Conservation (phyloP, 805 yeast species). For the Debaryomyces castellii region DNA sequence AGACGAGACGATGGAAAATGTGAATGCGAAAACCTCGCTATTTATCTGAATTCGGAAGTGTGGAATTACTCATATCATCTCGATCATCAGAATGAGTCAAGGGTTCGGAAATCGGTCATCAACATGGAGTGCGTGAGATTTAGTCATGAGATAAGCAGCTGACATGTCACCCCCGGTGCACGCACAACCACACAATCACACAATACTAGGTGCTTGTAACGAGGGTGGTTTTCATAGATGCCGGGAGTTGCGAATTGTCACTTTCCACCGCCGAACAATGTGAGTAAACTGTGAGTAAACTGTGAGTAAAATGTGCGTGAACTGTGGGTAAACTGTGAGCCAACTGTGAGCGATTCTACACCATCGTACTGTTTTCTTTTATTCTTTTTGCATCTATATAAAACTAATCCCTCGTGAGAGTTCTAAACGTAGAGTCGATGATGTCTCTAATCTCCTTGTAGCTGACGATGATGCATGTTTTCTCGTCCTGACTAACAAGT, state of each 20-base stretch:
- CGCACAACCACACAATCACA: not conserved
- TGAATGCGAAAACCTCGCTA: not conserved
- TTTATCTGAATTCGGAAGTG: not conserved
- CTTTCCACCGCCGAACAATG: too few species aligned
- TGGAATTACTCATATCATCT: not conserved
- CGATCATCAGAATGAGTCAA: slow-evolving; percentile 1
- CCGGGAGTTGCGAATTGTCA: too few species aligned
- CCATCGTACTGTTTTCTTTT: not conserved
- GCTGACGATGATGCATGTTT: slow-evolving; percentile 78
- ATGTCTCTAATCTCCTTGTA: slow-evolving; percentile 78
- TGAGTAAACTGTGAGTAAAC: too few species aligned
- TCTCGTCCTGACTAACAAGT: slow-evolving; percentile 81
- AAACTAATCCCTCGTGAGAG: slow-evolving; percentile 24
- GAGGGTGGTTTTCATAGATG: not conserved
- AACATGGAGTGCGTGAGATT: not conserved
- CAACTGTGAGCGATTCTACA: not conserved
- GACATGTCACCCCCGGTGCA: not conserved
- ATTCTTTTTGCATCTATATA: not conserved
- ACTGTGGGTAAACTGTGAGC: too few species aligned
- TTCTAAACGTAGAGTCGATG: slow-evolving; percentile 67
- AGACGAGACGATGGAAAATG: not conserved
- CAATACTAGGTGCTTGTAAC: not conserved
- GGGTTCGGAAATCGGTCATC: not conserved
- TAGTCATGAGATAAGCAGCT: not conserved
- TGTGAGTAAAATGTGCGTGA: too few species aligned